phyloP scores from a whole-genome alignment of 2,329 filamentous ascomycete genomes.

The Penicillium sp. region DNA sequence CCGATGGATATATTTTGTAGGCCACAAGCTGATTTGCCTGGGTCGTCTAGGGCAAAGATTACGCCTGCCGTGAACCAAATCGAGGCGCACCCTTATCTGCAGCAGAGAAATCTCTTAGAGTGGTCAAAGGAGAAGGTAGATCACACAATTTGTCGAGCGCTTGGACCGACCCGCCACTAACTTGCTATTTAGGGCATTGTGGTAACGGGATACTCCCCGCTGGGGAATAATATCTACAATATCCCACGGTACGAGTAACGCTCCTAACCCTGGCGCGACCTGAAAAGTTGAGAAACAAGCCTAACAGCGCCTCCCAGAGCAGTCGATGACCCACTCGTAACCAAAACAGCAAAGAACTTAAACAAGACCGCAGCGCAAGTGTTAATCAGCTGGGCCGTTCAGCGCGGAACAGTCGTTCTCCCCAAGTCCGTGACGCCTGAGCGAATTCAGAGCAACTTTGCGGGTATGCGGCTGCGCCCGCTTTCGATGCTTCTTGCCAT shows the following conservation, averaged over 20 bases:
- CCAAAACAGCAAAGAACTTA: conserved; percentile 16
- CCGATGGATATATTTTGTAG: not conserved
- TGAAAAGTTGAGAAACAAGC: not conserved
- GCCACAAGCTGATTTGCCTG: not conserved
- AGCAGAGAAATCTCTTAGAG: conserved; percentile 30
- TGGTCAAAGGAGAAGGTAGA: conserved; percentile 28
- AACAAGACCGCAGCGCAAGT: conserved; percentile 22
- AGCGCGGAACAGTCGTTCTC: conserved; percentile 24
- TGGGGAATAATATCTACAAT: conserved; percentile 45
- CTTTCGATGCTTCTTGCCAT: not conserved
- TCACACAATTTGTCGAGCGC: not conserved
- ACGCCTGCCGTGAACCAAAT: conserved; percentile 35
- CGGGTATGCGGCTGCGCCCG: conserved; percentile 8
- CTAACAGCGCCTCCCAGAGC: conserved; percentile 11
- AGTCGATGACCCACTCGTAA: conserved; percentile 22
- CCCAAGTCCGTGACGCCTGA: conserved; percentile 23
- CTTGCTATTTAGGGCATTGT: conserved; percentile 47
- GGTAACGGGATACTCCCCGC: conserved; percentile 54
- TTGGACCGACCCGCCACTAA: conserved; percentile 11
- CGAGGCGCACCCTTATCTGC: conserved; percentile 40
- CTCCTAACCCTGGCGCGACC: not conserved
- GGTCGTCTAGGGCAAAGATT: conserved; percentile 26
- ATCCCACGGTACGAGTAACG: conserved; percentile 19
- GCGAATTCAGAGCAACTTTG: conserved; percentile 23
- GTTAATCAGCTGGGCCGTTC: conserved; percentile 23